phyloP scores from a whole-genome alignment of 805 yeast genomes.

The Metschnikowia cerradonensis region DNA sequence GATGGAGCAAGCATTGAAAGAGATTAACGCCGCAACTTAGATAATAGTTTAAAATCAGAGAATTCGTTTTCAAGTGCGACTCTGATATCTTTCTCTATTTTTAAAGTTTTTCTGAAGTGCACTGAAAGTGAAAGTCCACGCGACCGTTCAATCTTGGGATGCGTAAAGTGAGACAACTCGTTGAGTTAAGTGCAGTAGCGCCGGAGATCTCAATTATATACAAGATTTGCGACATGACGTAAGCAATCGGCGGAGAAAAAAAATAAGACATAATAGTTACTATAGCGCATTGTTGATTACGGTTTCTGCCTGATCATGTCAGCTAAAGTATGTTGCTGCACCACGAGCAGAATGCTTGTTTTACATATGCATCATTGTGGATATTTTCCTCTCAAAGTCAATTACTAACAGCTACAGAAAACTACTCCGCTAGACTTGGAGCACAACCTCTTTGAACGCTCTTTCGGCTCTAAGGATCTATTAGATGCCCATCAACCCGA shows the following conservation, averaged over 20 bases:
- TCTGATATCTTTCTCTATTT: too few species aligned
- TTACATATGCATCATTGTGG: too few species aligned
- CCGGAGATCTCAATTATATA: constrained; percentile 3
- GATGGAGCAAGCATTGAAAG: constrained; percentile 18
- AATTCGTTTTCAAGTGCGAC: background rate
- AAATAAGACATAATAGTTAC: background rate
- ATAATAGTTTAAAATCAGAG: background rate
- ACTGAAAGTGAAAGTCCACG: background rate
- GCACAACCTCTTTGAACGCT: constrained; percentile 92
- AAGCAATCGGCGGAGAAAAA: constrained; percentile 10
- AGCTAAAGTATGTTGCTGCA: constrained; percentile 2
- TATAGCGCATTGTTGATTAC: background rate
- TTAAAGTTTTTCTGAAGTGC: background rate
- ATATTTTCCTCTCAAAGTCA: background rate
- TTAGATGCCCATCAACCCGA: constrained; percentile 9
- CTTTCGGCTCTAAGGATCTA: constrained; percentile 68
- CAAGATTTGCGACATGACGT: constrained; percentile 13
- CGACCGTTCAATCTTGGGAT: background rate
- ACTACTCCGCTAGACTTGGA: constrained; percentile 67
- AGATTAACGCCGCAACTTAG: constrained; percentile 7
- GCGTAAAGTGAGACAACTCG: background rate
- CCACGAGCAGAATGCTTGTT: background rate
- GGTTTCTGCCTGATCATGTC: background rate
- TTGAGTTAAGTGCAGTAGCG: background rate
- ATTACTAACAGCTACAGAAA: constrained; percentile 19